Base-by-base conservation (phyloP, 805 yeast genomes). In the Schwanniomyces polymorphus region DNA sequence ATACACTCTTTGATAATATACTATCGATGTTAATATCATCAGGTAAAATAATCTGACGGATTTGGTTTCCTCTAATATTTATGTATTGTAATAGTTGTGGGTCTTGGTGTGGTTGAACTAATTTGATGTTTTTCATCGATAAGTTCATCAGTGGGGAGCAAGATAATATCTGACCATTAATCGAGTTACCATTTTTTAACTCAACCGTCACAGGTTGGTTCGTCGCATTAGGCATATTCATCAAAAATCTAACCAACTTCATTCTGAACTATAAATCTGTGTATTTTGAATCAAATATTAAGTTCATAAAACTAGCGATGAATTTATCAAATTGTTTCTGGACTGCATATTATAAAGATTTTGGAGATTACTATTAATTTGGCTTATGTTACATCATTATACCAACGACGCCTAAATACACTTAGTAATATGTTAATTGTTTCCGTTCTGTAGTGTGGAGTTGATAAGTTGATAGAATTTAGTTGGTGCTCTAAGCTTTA, bases 61-160 rank as follows among this genome's bases (percentile, higher is more conserved):
- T 86, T 46, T 88, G 92, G 67, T 85, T 91, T 2, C 98, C 98
- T 59, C 98, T 78, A 27, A 92, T 79, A 57, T 87, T 90, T 58
- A 91, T 85, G 64, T 79, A 87, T 56, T 89, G 95, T 54, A 91
- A 70, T 10, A 79, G 67, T 34, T 82, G 77, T 0, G 95, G 86
- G 45, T 82, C 88, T 46, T 88, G 82, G 60, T 84, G 78, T 46
- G 79, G 81, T 38, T 87, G 77, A 2, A 91, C 83, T 79, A 92
- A 82, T 56, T 85, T 87, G 41, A 88, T 92, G 53, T 86, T 87
- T 57, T 86, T 83, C 51, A 91, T 66, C 4, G 89, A 82, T 39
- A 91, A 83, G 66, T 91, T 91, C 98, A 91, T 91, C 52, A 87
- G 80, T 25, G 97, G 97, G 2, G 96, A 77, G 35, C 94, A 96